phyloP scores from a whole-genome alignment of 352 stramenopile genomes.

The Phytophthora fragariaefolia region DNA sequence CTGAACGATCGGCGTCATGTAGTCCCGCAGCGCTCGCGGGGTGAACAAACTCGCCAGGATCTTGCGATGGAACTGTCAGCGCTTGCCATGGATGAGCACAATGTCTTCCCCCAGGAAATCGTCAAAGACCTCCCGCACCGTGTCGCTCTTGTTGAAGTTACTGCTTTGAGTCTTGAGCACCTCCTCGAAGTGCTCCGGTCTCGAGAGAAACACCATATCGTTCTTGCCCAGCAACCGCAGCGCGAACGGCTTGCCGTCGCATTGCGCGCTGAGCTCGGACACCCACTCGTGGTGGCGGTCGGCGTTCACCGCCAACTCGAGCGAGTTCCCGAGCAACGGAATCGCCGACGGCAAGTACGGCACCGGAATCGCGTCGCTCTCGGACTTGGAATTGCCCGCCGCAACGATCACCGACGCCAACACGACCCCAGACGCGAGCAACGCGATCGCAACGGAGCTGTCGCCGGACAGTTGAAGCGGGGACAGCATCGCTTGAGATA shows the following conservation, averaged over 20 bases:
- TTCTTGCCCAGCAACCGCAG: slow-evolving; percentile 32
- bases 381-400: not conserved
- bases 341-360: slow-evolving; percentile 18
- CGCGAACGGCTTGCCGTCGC: slow-evolving; percentile 16
- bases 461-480: not conserved
- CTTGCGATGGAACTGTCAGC: slow-evolving; percentile 43
- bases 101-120: slow-evolving; percentile 42
- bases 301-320: slow-evolving; percentile 10
- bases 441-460: not conserved
- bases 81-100: slow-evolving; percentile 34
- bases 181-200: slow-evolving; percentile 38
- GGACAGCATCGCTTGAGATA: slow-evolving; percentile 4
- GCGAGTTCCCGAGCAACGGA: slow-evolving; percentile 25
- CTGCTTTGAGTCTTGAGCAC: slow-evolving; percentile 46
- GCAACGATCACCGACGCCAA: not conserved
- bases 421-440: not conserved
- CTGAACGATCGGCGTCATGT: slow-evolving; percentile 29
- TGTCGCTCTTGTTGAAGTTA: slow-evolving; percentile 42
- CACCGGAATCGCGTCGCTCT: not conserved
- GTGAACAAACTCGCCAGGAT: slow-evolving; percentile 34
- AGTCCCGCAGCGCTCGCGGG: slow-evolving; percentile 25
- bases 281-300: slow-evolving; percentile 29
- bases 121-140: slow-evolving; percentile 20
- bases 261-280: slow-evolving; percentile 4
- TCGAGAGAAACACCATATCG: slow-evolving; percentile 31